Conservation (phyloP, 2,329 filamentous ascomycete genomes). For the Leptodontidium sp. region DNA sequence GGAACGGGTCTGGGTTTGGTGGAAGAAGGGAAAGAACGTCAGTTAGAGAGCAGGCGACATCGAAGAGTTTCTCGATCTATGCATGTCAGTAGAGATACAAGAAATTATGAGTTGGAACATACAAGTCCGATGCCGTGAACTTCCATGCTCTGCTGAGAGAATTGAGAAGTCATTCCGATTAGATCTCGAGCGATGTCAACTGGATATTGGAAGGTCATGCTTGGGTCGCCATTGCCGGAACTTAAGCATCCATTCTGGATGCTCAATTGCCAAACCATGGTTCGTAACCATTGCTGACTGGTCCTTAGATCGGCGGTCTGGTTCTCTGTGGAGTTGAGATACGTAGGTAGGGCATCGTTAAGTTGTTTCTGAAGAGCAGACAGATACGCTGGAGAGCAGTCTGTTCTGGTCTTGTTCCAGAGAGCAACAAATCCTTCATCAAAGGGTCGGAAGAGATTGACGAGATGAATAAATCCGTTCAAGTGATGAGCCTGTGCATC, state of each 20-base stretch:
- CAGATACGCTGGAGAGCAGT: constrained; percentile 65
- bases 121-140: constrained; percentile 78
- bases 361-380: constrained; percentile 68
- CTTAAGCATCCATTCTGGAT: constrained; percentile 62
- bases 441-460: constrained; percentile 70
- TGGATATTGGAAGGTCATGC: constrained; percentile 69
- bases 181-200: constrained; percentile 69
- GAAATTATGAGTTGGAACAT: constrained; percentile 47
- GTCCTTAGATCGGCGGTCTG: constrained; percentile 63
- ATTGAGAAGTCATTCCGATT: constrained; percentile 71
- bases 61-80: constrained; percentile 81
- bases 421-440: constrained; percentile 69
- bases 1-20: constrained; percentile 67
- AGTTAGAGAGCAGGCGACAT: constrained; percentile 75
- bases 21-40: constrained; percentile 76
- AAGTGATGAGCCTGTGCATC: constrained; percentile 63
- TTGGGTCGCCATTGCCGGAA: constrained; percentile 57
- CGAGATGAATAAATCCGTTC: constrained; percentile 65
- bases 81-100: constrained; percentile 23
- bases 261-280: constrained; percentile 68
- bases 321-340: constrained; percentile 59
- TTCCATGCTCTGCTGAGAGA: constrained; percentile 77
- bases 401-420: constrained; percentile 71
- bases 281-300: constrained; percentile 72
- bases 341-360: constrained; percentile 60